phyloP scores from a whole-genome alignment of 129 eudicot genomes.

The Lonicera japonica region DNA sequence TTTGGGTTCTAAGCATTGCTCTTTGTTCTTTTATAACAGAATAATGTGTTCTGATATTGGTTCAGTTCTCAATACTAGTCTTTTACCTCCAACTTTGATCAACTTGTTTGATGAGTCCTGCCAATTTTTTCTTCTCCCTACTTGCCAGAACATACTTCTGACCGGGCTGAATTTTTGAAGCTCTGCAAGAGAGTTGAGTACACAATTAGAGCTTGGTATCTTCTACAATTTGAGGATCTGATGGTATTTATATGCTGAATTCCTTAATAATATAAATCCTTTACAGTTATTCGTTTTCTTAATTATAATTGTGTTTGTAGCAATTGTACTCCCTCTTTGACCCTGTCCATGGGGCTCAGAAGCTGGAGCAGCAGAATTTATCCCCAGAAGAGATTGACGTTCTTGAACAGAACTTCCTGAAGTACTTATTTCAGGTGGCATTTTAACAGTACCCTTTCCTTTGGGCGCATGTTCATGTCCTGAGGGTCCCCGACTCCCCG shows the following conservation, averaged over 20 bases:
- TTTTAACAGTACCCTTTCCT: neutral
- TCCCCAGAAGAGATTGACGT: conserved; percentile 68
- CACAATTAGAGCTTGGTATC: conserved; percentile 95
- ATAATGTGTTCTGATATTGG: neutral
- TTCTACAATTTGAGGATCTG: conserved; percentile 92
- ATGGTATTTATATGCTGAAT: conserved; percentile 43
- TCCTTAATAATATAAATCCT: neutral
- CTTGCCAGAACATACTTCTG: conserved; percentile 83
- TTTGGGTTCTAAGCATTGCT: neutral
- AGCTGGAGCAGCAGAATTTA: conserved; percentile 78
- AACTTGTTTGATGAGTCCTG: neutral
- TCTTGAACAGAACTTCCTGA: conserved; percentile 87
- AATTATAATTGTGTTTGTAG: conserved; percentile 30
- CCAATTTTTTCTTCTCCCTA: conserved; percentile 1
- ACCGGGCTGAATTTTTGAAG: conserved; percentile 79
- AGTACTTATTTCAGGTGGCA: conserved; percentile 66
- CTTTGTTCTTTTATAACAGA: neutral
- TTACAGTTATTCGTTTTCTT: neutral
- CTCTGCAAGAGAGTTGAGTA: conserved; percentile 93
- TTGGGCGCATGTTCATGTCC: no score
- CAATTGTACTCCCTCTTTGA: conserved; percentile 91
- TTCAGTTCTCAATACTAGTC: neutral
- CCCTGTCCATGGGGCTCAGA: conserved; percentile 78
- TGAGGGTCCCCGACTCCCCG: no score
- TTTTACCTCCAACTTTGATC: neutral